Evolutionary conservation across 257 asterid species (phyloP), one percentile per base, ranked within the genome.

Genomic region (Solanum pinnatisectum): DNA sequence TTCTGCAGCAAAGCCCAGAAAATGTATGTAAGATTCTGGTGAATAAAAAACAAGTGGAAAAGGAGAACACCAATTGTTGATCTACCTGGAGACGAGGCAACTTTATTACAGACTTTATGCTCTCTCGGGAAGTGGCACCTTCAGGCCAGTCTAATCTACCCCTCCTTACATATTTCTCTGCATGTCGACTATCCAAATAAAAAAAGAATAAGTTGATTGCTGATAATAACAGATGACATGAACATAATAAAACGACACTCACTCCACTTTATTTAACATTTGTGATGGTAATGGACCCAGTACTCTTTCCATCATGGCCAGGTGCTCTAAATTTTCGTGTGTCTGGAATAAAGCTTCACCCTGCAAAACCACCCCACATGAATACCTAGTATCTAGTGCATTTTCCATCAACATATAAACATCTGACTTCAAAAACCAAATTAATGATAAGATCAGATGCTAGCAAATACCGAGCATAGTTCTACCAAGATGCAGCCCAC

Each of bases 331-430:
- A 84, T 92, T 92, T 73, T 92, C 94, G 39, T 92, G 93, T 68
- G 94, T 92, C 84, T 92, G 93, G 87, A 92, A 92, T 87, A 92
- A 91, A 86, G 94, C 94, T 87, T 92, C 93, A 76, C 94, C 93
- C 93, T 92, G 90, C 68, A 85, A 76, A 87, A 88, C 23, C 74
- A 90, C 71, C 89, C 65, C 73, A 78, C n/a, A 32, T 49, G 83
- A 85, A 49, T 49, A 82, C 70, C 30, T 20, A 32, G 42, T 32
- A 82, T 67, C 42, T 32, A 82, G 30, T 49, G 85, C 67, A 20
- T 30, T 52, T 49, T 46, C 70, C 30, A 30, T 86, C 71, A 49
- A 76, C 32, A 59, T 15, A n/a, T 22, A 23, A 81, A 13, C 59
- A 42, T 36, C 70, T 63, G 20, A 77, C 84, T 78, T 81, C 12